These are phyloP conservation scores for Thelephora ganbajun DNA, from an alignment of 768 basidiomycete species.

Conservation along the genomic window DNA sequence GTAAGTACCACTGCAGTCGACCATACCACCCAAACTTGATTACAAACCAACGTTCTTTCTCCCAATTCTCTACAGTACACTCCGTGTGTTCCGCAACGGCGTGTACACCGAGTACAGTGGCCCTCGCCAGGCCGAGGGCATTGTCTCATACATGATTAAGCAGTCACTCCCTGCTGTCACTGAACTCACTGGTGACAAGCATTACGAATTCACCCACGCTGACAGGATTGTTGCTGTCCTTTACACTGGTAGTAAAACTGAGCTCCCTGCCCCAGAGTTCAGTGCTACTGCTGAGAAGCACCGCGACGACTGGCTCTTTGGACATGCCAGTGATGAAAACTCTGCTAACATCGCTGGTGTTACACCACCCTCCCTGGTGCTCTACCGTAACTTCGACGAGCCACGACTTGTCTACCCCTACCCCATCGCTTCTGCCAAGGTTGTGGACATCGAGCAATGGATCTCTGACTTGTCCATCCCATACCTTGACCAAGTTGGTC, in stretches of 20 bases:
- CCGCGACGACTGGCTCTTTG: constrained; percentile 92
- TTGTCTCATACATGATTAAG: constrained; percentile 95
- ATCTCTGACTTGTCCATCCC: constrained; percentile 77
- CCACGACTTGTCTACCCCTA: constrained; percentile 56
- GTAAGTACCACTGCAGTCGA: constrained; percentile 29
- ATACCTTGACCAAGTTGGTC: constrained; percentile 81
- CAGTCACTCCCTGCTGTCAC: constrained; percentile 93
- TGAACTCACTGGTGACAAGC: constrained; percentile 59
- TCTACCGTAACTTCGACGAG: constrained; percentile 90
- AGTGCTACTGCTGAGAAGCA: constrained; percentile 69
- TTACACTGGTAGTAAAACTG: constrained; percentile 65
- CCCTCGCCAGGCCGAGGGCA: constrained; percentile 89
- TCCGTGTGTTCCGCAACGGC: constrained; percentile 88
- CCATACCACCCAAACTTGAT: background rate
- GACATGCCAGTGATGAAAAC: constrained; percentile 61
- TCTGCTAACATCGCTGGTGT: constrained; percentile 59
- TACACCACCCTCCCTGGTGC: constrained; percentile 70
- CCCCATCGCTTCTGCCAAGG: constrained; percentile 37
- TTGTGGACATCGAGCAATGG: constrained; percentile 61
- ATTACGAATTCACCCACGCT: constrained; percentile 71
- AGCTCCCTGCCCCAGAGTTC: constrained; percentile 60
- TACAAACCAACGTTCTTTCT: background rate
- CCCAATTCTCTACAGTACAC: constrained; percentile 36
- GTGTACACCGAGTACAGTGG: constrained; percentile 70
- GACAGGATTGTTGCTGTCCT: constrained; percentile 89